Base-by-base conservation (phyloP, 1,284 basidiomycete genomes). In the Malassezia equina region DNA sequence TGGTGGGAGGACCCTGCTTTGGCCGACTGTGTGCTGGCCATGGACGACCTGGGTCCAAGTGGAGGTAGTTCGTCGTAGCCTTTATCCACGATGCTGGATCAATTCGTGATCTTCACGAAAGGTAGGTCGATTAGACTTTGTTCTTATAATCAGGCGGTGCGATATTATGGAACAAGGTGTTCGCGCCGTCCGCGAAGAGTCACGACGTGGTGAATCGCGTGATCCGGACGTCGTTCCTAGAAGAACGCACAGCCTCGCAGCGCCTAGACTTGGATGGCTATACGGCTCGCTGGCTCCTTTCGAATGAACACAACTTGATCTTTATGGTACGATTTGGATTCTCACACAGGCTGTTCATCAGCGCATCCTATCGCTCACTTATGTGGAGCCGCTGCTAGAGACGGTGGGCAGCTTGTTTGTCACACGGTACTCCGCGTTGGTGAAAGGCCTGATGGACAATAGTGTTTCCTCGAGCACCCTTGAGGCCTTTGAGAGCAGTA, bases 351-450 rank as follows among this genome's bases (percentile, higher is more conserved):
- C 93, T 50, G 89, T 91, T 47, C 95, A 95, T 77, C 93, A 96
- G 71, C 86, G 93, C 42, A 90, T 99, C 58, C 80, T 99, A 13
- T 91, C 94, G 62, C 80, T 99, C 23, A 85, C 88, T 8, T 98
- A 98, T 73, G 85, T 96, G 53, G 88, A 93, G 0, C 85, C 90
- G 43, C 83, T 98, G 6, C 61, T 74, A 36, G 62, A 61, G 12
- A 49, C 56, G 3, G 61, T 71, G 23, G 59, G 64, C 29, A 56
- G 51, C 6, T 57, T 60, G 17, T 74, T 74, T 54, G 58, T 60
- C n/a, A 47, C 65, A 19, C 64, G 64, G 23, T 71, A 69, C 41
- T 49, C 55, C 2, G 51, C 62, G 17, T 62, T 74, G 32, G 58
- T 67, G 21, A 48, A 56, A 27, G 62, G 56, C 34, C 55, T 68